Evolutionary conservation across 2,329 filamentous ascomycete species (phyloP).

Genomic region (Colletotrichum salicis): DNA sequence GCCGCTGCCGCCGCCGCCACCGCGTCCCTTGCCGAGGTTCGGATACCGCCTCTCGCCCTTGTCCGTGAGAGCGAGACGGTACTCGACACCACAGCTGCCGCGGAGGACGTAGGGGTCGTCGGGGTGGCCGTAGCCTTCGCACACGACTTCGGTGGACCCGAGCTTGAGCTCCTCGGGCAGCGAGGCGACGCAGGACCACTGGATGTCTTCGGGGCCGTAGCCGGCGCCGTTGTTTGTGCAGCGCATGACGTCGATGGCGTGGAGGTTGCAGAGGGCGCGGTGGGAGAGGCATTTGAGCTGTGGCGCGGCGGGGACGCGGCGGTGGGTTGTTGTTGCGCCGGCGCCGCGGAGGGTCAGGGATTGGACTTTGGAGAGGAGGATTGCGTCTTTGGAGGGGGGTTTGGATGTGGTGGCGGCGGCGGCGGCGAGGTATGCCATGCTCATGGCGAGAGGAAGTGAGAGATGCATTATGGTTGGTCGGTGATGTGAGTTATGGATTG

Average conservation of each 20-base stretch:
- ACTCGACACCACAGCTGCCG: slow-evolving; percentile 93
- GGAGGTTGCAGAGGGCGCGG: slow-evolving; percentile 71
- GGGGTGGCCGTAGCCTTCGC: slow-evolving; percentile 83
- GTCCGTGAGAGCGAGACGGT: slow-evolving; percentile 81
- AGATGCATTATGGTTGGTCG: slow-evolving; percentile 41
- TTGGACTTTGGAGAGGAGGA: slow-evolving; percentile 72
- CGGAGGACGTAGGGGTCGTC: slow-evolving; percentile 89
- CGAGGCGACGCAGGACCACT: slow-evolving; percentile 85
- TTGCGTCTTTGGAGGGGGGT: slow-evolving; percentile 60
- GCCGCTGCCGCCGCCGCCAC: slow-evolving; percentile 42
- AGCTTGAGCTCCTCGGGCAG: slow-evolving; percentile 74
- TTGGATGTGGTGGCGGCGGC: slow-evolving; percentile 37
- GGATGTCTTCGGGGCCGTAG: slow-evolving; percentile 82
- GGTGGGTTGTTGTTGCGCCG: slow-evolving; percentile 74
- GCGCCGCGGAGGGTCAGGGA: slow-evolving; percentile 80
- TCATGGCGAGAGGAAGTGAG: slow-evolving; percentile 35
- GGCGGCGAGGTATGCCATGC: slow-evolving; percentile 24
- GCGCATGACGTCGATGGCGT: slow-evolving; percentile 83
- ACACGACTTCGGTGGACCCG: slow-evolving; percentile 88
- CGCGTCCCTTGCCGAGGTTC: slow-evolving; percentile 54
- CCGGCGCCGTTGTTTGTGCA: slow-evolving; percentile 87
- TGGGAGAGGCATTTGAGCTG: slow-evolving; percentile 82
- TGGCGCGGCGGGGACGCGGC: slow-evolving; percentile 80
- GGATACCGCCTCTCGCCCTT: slow-evolving; percentile 79
- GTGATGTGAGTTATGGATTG: too few relatives aligned